Base-by-base conservation (phyloP, 176 grass and related monocot genomes). In the Puccinellia tenuiflora region DNA sequence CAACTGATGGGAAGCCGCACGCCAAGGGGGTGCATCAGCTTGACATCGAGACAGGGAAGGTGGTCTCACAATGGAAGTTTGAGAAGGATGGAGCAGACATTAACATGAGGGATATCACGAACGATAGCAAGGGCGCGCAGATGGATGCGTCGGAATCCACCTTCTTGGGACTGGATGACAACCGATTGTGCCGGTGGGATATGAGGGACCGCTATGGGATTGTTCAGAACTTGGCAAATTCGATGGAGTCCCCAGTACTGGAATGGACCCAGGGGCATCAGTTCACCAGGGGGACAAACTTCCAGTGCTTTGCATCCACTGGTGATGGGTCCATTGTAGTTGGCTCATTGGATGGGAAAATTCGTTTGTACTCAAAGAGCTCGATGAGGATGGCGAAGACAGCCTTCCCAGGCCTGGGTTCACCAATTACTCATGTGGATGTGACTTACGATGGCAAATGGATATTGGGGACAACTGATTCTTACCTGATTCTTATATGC, bases 321-420 rank as follows among this genome's bases (percentile, higher is more conserved):
- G 96, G 96, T 21, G 96, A 99, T 52, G 96, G 96, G 0, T 99
- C 96, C 0, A 99, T 99, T 17, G 96, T 96, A 1, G 93, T 99
- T 40, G 96, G 96, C 1, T 99, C 96, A 14, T 39, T 99, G 48
- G 93, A 99, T 80, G 96, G 96, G 43, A 99, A 99, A 79, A 96
- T 99, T 22, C 91, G 96, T 10, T 34, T 96, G 56, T 99, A 99
- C 53, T 99, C 96, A 4, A 96, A 87, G 48, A 93, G 87, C 62
- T 99, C 96, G n/a, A 96, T 96, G 96, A 96, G 96, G 81, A 96
- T 99, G 96, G 93, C 96, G 0, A 99, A 99, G 89, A 99, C 96
- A 0, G 93, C 89, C 31, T 99, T 99, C 74, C 96, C 96, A 42
- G 96, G 96, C 35, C 84, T 99, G n/a, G 96, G 96, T 30, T 93